These are phyloP conservation scores for Trapa incisa DNA, from an alignment of 345 rosid species.

Conservation along the genomic window DNA sequence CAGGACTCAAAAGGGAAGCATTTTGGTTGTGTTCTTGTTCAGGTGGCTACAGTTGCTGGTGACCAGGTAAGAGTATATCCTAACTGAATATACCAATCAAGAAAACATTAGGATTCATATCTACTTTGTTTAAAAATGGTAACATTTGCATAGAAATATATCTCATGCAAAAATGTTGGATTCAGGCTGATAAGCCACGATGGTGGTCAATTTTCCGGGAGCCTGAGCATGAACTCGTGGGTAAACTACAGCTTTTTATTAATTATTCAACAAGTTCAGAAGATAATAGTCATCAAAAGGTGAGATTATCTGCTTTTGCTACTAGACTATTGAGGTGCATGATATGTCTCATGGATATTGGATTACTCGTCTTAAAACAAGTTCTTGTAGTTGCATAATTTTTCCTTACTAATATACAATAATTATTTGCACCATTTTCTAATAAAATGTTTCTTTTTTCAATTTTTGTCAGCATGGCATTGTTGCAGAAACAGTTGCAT, in stretches of 20 bases:
- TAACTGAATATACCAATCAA: not conserved
- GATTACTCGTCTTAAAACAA: not conserved
- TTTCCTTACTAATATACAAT: not conserved
- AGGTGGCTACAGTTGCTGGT: constrained; percentile 55
- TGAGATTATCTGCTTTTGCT: constrained; percentile 15
- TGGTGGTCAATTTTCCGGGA: constrained; percentile 92
- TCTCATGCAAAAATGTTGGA: constrained; percentile 8
- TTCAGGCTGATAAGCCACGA: constrained; percentile 82
- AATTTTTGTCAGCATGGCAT: constrained; percentile 58
- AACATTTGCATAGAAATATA: not conserved
- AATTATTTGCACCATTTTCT: not conserved
- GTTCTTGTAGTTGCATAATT: not conserved
- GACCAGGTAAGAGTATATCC: constrained; percentile 39
- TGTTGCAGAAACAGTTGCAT: constrained; percentile 96
- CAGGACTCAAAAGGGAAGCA: constrained; percentile 73
- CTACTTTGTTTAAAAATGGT: not conserved
- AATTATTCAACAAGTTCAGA: constrained; percentile 73
- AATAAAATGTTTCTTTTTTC: constrained; percentile 1
- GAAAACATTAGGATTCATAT: not conserved
- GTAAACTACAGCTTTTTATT: constrained; percentile 72
- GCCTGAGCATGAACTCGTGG: constrained; percentile 87
- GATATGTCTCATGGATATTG: not conserved
- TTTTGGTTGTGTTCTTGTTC: constrained; percentile 81
- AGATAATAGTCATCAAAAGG: constrained; percentile 73
- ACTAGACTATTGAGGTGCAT: constrained; percentile 1